Base-by-base conservation (phyloP, 306 rosid species). In the Fagus sylvatica region DNA sequence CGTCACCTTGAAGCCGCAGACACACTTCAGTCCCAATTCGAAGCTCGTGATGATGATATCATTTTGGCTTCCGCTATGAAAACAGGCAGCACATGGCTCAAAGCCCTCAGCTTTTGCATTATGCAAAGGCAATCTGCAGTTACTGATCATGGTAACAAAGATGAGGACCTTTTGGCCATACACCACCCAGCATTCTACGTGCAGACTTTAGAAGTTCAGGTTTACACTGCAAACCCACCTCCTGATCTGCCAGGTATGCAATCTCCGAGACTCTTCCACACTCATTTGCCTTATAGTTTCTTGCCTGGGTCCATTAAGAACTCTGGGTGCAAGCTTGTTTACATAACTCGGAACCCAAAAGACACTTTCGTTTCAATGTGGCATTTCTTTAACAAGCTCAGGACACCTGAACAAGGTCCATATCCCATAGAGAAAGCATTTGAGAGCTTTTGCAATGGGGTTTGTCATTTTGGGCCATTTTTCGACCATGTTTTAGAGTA, bases 41-140 rank as follows among this genome's bases (percentile, higher is more conserved):
- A 69, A 11, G 69, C 81, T 33, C 40, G 40, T 11, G 68, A 57
- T 11, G 82, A 78, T 19, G 82, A 78, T 39, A 17, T 78, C 7
- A 46, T 78, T 16, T 22, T 78, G 53, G 77, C 82, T 3, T 78
- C 82, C 2, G 54, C 76, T 2, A 78, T 78, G 76, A 78, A 78
- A 61, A 78, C 82, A 49, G 82, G 82, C 6, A 71, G 71, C 48
- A 77, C 82, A 1, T 78, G 77, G 82, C 77, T 78, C 53, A 78
- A 78, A 37, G 77, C 82, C 42, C 77, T 71, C 33, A 59, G 64
- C 22, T 62, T 72, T 36, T 42, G 53, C 76, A 71, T 78, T 42
- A 70, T 78, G 72, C 33, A 61, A 41, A 78, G 49, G 39, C 40
- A 37, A 48, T 6, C 3, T 32, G 34, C 28, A 22, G 28, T 6